Conservation (phyloP, 2,329 filamentous ascomycete genomes). For the Sporothrix dimorphospora region DNA sequence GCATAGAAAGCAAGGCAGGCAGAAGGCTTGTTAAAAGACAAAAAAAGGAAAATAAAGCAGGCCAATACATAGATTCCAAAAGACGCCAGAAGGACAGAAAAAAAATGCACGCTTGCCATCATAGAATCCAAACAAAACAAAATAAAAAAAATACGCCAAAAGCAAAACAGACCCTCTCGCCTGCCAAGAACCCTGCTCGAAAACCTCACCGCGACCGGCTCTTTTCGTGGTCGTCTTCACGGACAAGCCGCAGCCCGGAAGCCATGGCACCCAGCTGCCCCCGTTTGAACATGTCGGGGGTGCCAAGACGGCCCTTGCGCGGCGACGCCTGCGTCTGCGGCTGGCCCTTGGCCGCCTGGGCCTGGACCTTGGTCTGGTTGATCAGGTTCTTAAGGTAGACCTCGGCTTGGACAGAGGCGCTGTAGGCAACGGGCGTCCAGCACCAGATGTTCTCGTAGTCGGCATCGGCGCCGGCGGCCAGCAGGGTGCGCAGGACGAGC, state of each 20-base stretch:
- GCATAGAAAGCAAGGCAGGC: neutral
- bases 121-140: neutral
- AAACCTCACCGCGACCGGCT: neutral
- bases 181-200: neutral
- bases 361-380: constrained; percentile 38
- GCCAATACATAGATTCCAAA: neutral
- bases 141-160: neutral
- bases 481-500: constrained; percentile 73
- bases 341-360: constrained; percentile 37
- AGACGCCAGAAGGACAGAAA: neutral
- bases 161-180: neutral
- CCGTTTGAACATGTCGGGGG: constrained; percentile 45
- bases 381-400: constrained; percentile 81
- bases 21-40: neutral
- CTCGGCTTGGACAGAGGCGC: constrained; percentile 78
- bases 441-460: constrained; percentile 72
- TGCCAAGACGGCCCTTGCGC: constrained; percentile 33
- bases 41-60: neutral
- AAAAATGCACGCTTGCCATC: neutral
- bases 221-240: constrained; percentile 31
- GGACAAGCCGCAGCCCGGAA: constrained; percentile 32
- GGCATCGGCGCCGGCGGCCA: constrained; percentile 77
- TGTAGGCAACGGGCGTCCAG: constrained; percentile 85
- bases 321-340: neutral
- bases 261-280: neutral